Base-by-base conservation (phyloP, 23 red algal genomes). In the Agarophyton chilense region DNA sequence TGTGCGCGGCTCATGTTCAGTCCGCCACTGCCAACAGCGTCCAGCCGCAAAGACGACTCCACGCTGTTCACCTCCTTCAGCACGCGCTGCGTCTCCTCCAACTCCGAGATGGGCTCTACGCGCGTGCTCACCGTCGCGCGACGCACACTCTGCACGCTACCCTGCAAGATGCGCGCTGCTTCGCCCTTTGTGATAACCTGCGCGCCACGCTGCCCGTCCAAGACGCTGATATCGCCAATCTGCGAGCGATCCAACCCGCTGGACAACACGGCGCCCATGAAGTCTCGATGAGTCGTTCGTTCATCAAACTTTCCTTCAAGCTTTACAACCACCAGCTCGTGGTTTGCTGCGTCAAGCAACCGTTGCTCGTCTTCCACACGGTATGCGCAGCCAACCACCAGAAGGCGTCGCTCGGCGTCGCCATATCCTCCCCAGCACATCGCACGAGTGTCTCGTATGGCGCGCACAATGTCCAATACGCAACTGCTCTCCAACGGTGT, bases 1-100 rank as follows among this genome's bases (percentile, higher is more conserved):
- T 95, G 92, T 13, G 45, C 44, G 63, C 96, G 92, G 34, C 78
- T 87, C 42, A 93, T 53, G 28, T 55, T 84, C 50, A 98, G 94
- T 33, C 96, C 96, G 10, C 92, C 81, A 32, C 83, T 91, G 19
- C 68, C 96, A 1, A 98, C 96, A n/a, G 96, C 86, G 71, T 98
- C 96, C 42, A 98, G 42, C 29, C 96, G 86, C 84, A 98, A 21
- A 18, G 86, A 92, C 19, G 87, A 46, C 71, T 94, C 96, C 25
- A 94, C 92, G 60, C 61, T 89, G 55, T 45, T 35, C 21, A 98
- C 36, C 42, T 63, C 77, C 88, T 93, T 94, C 43, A 82, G 19
- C 28, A 32, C 49, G 18, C 64, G 68, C 36, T 46, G 41, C 24
- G 62, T 62, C n/a, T 88, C 64, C n/a, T 93, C 38, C 65, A 94